Evolutionary conservation across 2,329 filamentous ascomycete genomes (phyloP).

Genomic region (Epicoccum sorghinum): DNA sequence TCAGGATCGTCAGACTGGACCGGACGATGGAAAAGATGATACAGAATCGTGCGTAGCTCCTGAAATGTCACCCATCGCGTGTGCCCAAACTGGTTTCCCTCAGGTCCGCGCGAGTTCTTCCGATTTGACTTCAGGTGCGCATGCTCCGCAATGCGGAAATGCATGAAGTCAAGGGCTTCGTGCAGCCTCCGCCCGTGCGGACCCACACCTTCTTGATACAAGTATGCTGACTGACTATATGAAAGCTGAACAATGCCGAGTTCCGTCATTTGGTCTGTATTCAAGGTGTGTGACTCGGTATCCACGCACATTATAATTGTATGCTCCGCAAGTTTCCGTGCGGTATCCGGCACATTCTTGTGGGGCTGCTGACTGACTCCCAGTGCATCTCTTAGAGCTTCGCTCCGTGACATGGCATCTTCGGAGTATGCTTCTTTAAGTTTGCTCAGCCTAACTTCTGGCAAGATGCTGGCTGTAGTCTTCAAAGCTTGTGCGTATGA

Average conservation of each 20-base stretch:
- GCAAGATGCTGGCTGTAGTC: too few relatives aligned
- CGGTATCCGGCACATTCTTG: neutral
- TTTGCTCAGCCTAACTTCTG: too few relatives aligned
- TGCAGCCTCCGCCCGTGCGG: conserved; percentile 26
- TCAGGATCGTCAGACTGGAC: conserved; percentile 10
- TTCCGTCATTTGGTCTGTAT: conserved; percentile 30
- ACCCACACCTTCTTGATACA: conserved; percentile 4
- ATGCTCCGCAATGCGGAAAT: conserved; percentile 28
- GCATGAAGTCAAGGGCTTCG: conserved; percentile 25
- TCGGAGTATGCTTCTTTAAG: too few relatives aligned
- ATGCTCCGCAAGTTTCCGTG: conserved; percentile 14
- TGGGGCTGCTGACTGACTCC: neutral
- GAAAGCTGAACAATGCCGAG: conserved; percentile 26
- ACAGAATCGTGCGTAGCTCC: conserved; percentile 18
- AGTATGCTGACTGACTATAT: conserved; percentile 1
- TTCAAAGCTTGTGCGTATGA: too few relatives aligned
- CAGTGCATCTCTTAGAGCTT: too few relatives aligned
- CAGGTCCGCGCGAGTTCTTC: conserved; percentile 15
- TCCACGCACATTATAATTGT: conserved; percentile 29
- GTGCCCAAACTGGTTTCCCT: conserved; percentile 31
- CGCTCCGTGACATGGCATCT: too few relatives aligned
- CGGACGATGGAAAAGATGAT: too few relatives aligned
- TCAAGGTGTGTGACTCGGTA: conserved; percentile 30
- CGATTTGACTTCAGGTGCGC: conserved; percentile 23
- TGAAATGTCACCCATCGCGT: conserved; percentile 25